phyloP scores from a whole-genome alignment of 1,284 basidiomycete genomes.

The Meira miltonrushii region DNA sequence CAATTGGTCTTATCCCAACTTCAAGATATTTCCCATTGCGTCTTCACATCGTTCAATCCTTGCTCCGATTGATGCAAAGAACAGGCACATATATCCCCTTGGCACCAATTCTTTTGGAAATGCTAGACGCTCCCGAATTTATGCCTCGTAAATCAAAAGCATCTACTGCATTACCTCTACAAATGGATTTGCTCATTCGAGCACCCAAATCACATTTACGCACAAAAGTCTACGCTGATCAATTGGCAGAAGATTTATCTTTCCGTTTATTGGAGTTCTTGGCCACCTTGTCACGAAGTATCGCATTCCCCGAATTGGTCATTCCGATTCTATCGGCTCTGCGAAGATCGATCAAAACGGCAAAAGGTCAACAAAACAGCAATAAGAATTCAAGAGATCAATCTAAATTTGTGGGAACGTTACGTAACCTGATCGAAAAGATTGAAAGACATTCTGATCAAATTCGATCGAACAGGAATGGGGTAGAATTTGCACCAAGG shows the following conservation, averaged over 20 bases:
- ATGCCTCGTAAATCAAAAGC: constrained; percentile 69
- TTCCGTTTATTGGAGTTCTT: constrained; percentile 72
- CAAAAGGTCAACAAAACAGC: constrained; percentile 20
- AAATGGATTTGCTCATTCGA: constrained; percentile 80
- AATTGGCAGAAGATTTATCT: constrained; percentile 72
- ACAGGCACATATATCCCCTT: constrained; percentile 85
- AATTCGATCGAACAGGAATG: constrained; percentile 34
- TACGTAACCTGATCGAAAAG: constrained; percentile 36
- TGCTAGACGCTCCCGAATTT: constrained; percentile 73
- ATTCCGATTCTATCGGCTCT: constrained; percentile 69
- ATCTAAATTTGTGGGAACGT: background rate
- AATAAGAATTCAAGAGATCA: background rate
- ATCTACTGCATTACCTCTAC: constrained; percentile 81
- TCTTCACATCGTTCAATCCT: constrained; percentile 68
- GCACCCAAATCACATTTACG: constrained; percentile 82
- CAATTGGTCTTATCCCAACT: constrained; percentile 70
- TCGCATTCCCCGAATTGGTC: constrained; percentile 88
- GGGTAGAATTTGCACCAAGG: constrained; percentile 47
- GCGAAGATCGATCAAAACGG: constrained; percentile 36
- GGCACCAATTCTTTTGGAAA: constrained; percentile 75
- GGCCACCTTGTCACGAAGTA: constrained; percentile 57
- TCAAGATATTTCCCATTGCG: constrained; percentile 75
- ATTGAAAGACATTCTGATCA: constrained; percentile 35
- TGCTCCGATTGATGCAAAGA: constrained; percentile 68
- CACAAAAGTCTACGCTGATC: constrained; percentile 80